Base-by-base conservation (phyloP, 2,329 filamentous ascomycete genomes). In the Hypoxylon sp. region DNA sequence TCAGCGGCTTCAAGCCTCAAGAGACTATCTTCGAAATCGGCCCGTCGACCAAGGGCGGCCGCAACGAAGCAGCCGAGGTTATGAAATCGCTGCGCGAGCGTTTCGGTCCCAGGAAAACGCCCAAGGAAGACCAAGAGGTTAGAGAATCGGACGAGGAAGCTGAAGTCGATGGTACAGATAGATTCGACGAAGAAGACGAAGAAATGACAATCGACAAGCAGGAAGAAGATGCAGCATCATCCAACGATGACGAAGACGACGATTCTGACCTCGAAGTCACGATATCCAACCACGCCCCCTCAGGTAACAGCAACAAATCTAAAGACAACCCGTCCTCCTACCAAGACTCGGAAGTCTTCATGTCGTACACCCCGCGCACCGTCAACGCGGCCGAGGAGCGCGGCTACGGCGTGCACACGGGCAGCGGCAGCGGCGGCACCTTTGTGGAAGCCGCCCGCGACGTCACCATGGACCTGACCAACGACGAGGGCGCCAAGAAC, bases 21-120 rank as follows among this genome's bases (percentile, higher is more conserved):
- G 95, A 99, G 78, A 98, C 94, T 0, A 92, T 99, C n/a, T 99
- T 99, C 71, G 95, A 99, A 77, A 89, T 97, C 66, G 91, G 91
- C 6, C 88, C 90, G 70, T 86, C 89, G 64, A 90, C 89, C 39
- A 90, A 91, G 68, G 83, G 78, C 2, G 83, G 82, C 1, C 82
- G 82, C 37, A 83, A 79, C 50, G 88, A 90, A 73, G 89, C 91
- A 6, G 90, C 89, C 1, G 90, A 93, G 64, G 82, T 94, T 30
- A 92, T 95, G 87, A 89, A 88, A 71, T 85, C 88, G 49, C 85
- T 91, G 73, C 86, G 90, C 72, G 86, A 86, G 75, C 89, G 85
- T 75, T 93, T 90, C 62, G 89, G 84, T 56, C 89, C 83, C 47
- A 87, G 80, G 75, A 85, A 76, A 56, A 73, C 81, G 41, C 79